Base-by-base conservation (phyloP, 768 basidiomycete genomes). In the Albatrellus ellisii region DNA sequence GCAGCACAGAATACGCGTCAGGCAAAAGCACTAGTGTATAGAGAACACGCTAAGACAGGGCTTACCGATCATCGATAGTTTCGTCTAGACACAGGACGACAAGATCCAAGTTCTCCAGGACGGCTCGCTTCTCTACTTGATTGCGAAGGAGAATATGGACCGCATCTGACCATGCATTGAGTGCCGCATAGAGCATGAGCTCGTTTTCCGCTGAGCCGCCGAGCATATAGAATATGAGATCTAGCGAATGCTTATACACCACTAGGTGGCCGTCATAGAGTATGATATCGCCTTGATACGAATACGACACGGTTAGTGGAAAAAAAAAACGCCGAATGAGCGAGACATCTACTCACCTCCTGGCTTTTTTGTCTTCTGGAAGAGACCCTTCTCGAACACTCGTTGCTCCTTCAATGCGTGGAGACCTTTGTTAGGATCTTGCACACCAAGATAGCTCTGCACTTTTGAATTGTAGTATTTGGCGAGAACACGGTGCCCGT, bases 31-130 rank as follows among this genome's bases (percentile, higher is more conserved):
- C 33, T 10, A 35, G 17, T 20, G 29, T 20, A 20, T n/a, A 21
- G 24, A 26, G 22, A 25, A 42, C 33, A 33, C 11, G 14, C 12
- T 20, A 9, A 31, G 22, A 38, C 15, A 17, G 22, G 15, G 32
- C 79, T 52, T 59, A 97, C 94, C 95, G 95, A 56, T 99, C 91
- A 60, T 99, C 95, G 45, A 98, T 79, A 2, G 90, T 94, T 66
- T 99, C 95, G 61, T 98, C 95, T 39, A 97, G 64, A 53, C 91
- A 92, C 18, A 99, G 64, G 39, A 98, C 59, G 8, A 95, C 87
- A 42, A 98, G 55, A 62, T 98, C 95, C 36, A 98, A 63, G 61
- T 90, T 97, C 66, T 98, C 95, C 39, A 98, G 64, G 32, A 98
- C 81, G 8, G 80, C 85, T 11, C 94, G 72, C 65, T 97, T 98